Conservation (phyloP, 2,329 filamentous ascomycete species). For the Pestalotiopsis sp. region DNA sequence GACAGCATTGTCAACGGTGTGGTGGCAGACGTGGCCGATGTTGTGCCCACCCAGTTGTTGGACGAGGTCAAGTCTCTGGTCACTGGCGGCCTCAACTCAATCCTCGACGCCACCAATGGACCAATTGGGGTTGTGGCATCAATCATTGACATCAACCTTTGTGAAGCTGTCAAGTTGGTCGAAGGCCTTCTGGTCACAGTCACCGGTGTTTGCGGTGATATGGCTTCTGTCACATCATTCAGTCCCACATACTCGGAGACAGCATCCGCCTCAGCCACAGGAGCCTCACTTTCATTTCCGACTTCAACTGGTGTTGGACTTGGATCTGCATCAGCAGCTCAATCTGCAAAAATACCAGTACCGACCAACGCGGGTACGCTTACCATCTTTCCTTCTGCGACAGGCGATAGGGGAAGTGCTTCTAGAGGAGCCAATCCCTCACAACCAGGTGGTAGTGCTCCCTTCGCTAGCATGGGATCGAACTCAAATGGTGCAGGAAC, state of each 20-base stretch:
- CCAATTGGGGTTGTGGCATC: constrained; percentile 23
- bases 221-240: constrained; percentile 20
- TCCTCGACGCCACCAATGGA: constrained; percentile 20
- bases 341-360: background rate
- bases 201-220: constrained; percentile 26
- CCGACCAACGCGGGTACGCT: background rate
- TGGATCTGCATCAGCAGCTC: constrained; percentile 5
- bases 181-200: constrained; percentile 27
- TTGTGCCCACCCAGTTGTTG: constrained; percentile 18
- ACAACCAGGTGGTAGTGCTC: background rate
- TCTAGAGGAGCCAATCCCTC: background rate
- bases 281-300: background rate
- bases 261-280: background rate
- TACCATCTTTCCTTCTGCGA: background rate
- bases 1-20: constrained; percentile 20
- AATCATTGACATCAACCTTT: constrained; percentile 26
- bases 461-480: background rate
- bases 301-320: background rate
- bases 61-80: constrained; percentile 19
- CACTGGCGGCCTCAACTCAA: constrained; percentile 22
- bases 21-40: constrained; percentile 17
- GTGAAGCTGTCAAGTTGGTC: constrained; percentile 23
- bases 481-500: background rate
- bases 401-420: background rate
- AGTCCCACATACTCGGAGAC: constrained; percentile 14